Conservation (phyloP, 2,329 filamentous ascomycete species). For the Davidsoniella virescens region DNA sequence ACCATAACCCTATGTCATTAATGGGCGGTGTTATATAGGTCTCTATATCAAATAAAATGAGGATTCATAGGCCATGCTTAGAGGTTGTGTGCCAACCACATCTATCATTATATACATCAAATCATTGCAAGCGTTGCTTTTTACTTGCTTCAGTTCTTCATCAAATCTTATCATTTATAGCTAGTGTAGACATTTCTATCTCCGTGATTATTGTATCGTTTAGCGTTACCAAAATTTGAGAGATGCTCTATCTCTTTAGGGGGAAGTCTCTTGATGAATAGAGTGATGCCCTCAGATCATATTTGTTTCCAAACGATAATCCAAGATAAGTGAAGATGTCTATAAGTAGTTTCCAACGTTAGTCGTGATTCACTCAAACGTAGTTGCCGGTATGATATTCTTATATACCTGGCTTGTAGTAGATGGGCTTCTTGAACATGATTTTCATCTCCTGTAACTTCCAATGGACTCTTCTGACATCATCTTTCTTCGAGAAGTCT, state of each 20-base stretch:
- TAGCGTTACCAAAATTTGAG: neutral
- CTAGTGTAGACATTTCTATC: too few relatives aligned
- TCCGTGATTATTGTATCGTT: too few relatives aligned
- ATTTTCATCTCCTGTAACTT: slow-evolving; percentile 47
- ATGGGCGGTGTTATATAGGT: neutral
- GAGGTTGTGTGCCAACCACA: too few relatives aligned
- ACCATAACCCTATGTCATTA: neutral
- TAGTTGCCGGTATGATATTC: too few relatives aligned
- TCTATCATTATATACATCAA: too few relatives aligned
- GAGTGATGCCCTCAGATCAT: slow-evolving; percentile 42
- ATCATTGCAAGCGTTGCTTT: too few relatives aligned
- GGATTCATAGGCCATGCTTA: too few relatives aligned
- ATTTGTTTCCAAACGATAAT: slow-evolving; percentile 43
- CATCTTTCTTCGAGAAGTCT: slow-evolving; percentile 52
- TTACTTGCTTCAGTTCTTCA: too few relatives aligned
- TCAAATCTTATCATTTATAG: too few relatives aligned
- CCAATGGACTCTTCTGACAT: slow-evolving; percentile 51
- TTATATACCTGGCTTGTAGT: slow-evolving; percentile 56
- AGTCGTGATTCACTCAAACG: too few relatives aligned
- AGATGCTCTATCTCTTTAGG: neutral
- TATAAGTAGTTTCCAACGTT: slow-evolving; percentile 17
- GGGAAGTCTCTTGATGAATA: slow-evolving; percentile 21
- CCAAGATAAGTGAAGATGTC: slow-evolving; percentile 55
- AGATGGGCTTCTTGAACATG: slow-evolving; percentile 39
- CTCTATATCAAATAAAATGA: neutral